phyloP scores from a whole-genome alignment of 495 filamentous ascomycete genomes.

The Aspergillus haitiensis region DNA sequence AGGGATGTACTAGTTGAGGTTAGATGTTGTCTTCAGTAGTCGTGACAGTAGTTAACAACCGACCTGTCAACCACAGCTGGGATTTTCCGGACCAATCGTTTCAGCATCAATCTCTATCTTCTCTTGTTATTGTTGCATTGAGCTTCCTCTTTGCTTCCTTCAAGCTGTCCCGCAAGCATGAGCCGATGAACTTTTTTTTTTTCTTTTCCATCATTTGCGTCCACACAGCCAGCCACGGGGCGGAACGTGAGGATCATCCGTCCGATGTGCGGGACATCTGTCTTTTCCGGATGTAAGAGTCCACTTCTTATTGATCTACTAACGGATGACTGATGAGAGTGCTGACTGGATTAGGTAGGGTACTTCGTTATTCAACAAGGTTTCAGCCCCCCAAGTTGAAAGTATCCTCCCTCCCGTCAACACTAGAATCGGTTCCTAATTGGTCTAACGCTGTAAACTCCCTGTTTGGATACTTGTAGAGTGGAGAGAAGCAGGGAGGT shows the following conservation, averaged over 20 bases:
- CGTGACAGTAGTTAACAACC: neutral
- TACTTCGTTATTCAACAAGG: neutral
- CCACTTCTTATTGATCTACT: conserved; percentile 10
- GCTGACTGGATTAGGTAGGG: conserved; percentile 7
- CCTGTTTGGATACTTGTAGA: conserved; percentile 8
- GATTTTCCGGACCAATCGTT: neutral
- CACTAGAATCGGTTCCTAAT: neutral
- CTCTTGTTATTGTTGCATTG: neutral
- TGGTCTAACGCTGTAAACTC: conserved; percentile 3
- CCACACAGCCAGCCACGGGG: conserved; percentile 17
- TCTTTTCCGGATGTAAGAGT: conserved; percentile 10
- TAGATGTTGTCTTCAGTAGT: neutral
- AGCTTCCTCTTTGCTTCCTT: neutral
- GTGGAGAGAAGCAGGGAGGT: neutral
- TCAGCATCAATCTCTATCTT: neutral
- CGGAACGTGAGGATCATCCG: conserved; percentile 17
- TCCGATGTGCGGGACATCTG: conserved; percentile 13
- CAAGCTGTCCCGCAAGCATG: neutral
- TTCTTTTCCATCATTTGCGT: neutral
- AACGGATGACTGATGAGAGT: conserved; percentile 4
- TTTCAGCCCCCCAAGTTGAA: neutral
- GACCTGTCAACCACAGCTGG: neutral
- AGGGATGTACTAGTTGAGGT: too few species aligned
- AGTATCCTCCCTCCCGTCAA: neutral
- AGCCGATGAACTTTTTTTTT: neutral